These are phyloP conservation scores for Trichoderma guizhouense DNA, from an alignment of 2,329 filamentous ascomycete genomes.

Conservation along the genomic window DNA sequence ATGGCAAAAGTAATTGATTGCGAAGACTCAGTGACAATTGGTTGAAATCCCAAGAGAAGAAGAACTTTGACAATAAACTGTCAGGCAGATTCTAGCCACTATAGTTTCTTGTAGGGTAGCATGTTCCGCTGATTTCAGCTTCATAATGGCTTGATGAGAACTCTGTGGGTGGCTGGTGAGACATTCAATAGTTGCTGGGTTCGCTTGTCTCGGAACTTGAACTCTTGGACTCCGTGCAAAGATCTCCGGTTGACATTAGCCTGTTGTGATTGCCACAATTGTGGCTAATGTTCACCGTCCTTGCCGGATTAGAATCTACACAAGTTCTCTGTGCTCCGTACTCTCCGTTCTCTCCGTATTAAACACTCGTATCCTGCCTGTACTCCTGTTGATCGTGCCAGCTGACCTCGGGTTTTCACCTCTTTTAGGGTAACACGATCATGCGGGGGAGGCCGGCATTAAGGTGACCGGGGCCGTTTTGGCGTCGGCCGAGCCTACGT, in stretches of 20 bases:
- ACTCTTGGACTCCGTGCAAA: neutral
- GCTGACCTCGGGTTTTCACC: neutral
- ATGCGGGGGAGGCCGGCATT: constrained; percentile 1
- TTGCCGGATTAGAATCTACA: neutral
- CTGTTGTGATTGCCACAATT: neutral
- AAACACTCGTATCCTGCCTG: neutral
- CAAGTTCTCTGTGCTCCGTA: neutral
- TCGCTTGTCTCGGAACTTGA: neutral
- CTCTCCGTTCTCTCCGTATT: neutral
- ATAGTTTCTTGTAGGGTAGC: neutral
- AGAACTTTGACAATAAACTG: neutral
- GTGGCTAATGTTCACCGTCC: neutral
- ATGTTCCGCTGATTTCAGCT: neutral
- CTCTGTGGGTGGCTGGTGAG: neutral
- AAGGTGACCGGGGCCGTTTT: neutral
- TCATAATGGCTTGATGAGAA: neutral
- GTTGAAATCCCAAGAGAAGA: neutral
- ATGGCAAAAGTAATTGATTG: neutral
- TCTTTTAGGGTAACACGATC: neutral
- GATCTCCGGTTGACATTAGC: neutral
- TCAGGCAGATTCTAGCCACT: neutral
- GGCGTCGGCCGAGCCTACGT: neutral
- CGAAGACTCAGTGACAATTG: neutral
- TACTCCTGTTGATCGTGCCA: neutral
- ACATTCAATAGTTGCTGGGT: accelerated